A percentile compares a stretch with the other conserved stretches of the same genome.
These are phyloP conservation scores for Cercospora sesami DNA, from an alignment of 2,329 filamentous ascomycete species.

Conservation along the genomic window DNA sequence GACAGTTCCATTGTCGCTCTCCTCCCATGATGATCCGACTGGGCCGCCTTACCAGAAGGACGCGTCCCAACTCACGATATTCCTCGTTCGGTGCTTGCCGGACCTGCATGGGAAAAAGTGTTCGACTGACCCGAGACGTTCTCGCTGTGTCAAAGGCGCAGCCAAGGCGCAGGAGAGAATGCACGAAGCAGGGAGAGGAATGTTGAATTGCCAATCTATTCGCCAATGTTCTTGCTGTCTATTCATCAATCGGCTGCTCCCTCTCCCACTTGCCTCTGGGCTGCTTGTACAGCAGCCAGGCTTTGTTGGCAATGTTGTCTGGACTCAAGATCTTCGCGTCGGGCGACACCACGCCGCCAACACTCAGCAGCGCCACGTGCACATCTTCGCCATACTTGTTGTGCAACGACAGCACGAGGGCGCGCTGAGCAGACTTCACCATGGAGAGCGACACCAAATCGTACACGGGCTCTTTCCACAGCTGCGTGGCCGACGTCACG, in stretches of 20 bases:
- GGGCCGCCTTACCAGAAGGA: no score
- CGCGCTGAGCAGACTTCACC: slow-evolving; percentile 55
- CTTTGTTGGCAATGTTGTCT: slow-evolving; percentile 48
- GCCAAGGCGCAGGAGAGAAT: not conserved
- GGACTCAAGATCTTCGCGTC: slow-evolving; percentile 49
- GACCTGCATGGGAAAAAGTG: not conserved
- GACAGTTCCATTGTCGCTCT: no score
- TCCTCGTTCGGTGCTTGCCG: not conserved
- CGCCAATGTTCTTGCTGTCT: not conserved
- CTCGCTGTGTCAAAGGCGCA: not conserved
- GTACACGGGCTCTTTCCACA: slow-evolving; percentile 51
- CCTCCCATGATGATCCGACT: no score
- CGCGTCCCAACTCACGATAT: no score
- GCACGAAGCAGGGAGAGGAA: not conserved
- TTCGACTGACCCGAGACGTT: not conserved
- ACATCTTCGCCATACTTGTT: slow-evolving; percentile 47
- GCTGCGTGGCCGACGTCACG: slow-evolving; percentile 50
- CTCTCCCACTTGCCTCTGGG: slow-evolving; percentile 41
- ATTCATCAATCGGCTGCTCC: slow-evolving; percentile 44
- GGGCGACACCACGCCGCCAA: slow-evolving; percentile 47
- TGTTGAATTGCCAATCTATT: not conserved
- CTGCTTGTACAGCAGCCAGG: slow-evolving; percentile 49
- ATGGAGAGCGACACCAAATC: slow-evolving; percentile 53
- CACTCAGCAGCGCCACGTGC: slow-evolving; percentile 50
- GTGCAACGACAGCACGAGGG: slow-evolving; percentile 49